phyloP scores from a whole-genome alignment of 2,329 filamentous ascomycete species.

The Calycina marina region DNA sequence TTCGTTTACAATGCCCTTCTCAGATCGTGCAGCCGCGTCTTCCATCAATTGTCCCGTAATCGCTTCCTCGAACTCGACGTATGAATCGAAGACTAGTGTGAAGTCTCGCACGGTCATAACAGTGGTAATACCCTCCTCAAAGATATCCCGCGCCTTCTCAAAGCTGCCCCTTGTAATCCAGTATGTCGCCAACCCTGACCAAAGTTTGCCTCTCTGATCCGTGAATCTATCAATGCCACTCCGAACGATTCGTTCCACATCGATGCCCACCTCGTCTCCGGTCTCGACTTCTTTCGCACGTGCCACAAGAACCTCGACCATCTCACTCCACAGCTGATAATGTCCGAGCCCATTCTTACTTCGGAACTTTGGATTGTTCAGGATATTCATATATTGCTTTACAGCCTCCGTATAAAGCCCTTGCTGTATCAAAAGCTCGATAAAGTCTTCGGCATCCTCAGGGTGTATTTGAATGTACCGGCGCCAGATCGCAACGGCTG shows the following conservation, averaged over 20 bases:
- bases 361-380: slow-evolving; percentile 80
- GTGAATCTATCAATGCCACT: slow-evolving; percentile 84
- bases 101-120: slow-evolving; percentile 99
- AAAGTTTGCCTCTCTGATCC: slow-evolving; percentile 87
- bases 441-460: slow-evolving; percentile 89
- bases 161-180: slow-evolving; percentile 91
- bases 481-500: slow-evolving; percentile 84
- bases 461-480: slow-evolving; percentile 96
- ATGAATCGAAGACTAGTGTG: slow-evolving; percentile 89
- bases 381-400: slow-evolving; percentile 76
- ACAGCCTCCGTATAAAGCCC: slow-evolving; percentile 83
- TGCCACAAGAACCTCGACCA: slow-evolving; percentile 86
- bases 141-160: slow-evolving; percentile 81
- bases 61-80: slow-evolving; percentile 92
- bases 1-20: slow-evolving; percentile 63
- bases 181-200: slow-evolving; percentile 89
- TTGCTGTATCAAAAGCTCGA: slow-evolving; percentile 71
- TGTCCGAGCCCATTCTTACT: slow-evolving; percentile 91
- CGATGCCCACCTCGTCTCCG: slow-evolving; percentile 65
- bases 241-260: slow-evolving; percentile 82
- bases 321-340: slow-evolving; percentile 94
- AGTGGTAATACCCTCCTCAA: slow-evolving; percentile 91
- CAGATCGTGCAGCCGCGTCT: slow-evolving; percentile 62
- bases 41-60: slow-evolving; percentile 89
- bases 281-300: slow-evolving; percentile 79